Percentiles rank a stretch among this genome's conserved stretches.
phyloP scores from a whole-genome alignment of 2,329 filamentous ascomycete genomes.

The Colletotrichum sojae region DNA sequence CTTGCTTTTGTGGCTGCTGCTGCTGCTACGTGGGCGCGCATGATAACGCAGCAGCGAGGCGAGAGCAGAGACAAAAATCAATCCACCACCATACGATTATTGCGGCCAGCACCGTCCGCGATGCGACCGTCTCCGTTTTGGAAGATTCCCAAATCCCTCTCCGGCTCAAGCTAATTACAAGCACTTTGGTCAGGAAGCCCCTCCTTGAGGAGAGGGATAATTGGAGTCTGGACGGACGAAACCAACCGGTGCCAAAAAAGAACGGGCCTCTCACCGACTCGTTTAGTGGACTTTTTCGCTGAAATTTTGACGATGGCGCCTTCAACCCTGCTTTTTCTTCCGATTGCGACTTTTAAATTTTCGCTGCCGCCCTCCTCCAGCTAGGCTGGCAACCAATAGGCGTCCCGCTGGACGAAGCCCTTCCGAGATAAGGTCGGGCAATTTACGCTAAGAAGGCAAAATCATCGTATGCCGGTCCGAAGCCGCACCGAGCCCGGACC shows the following conservation, averaged over 20 bases:
- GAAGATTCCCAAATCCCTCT: background rate
- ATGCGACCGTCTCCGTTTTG: conserved; percentile 27
- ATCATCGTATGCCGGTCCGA: conserved; percentile 33
- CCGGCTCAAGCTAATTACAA: background rate
- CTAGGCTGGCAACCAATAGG: conserved; percentile 34
- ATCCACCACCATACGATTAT: conserved; percentile 35
- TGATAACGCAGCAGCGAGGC: background rate
- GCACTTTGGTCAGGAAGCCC: conserved; percentile 1
- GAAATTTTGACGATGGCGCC: conserved; percentile 38
- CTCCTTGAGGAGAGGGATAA: background rate
- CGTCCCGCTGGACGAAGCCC: conserved; percentile 6
- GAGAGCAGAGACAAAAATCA: conserved; percentile 19
- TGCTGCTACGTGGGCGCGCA: background rate
- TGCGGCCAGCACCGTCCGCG: conserved; percentile 14
- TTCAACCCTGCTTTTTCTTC: conserved; percentile 34
- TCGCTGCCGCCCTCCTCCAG: background rate
- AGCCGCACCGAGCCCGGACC: conserved; percentile 29
- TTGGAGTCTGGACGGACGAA: background rate
- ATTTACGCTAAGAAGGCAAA: conserved; percentile 27
- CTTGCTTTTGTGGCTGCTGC: background rate
- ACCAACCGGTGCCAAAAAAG: conserved; percentile 5
- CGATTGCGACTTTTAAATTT: conserved; percentile 28
- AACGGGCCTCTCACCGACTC: conserved; percentile 34
- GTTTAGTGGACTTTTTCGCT: conserved; percentile 26
- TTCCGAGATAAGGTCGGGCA: conserved; percentile 30